These are phyloP conservation scores for Puccinia triticina DNA, from an alignment of 1,284 basidiomycete species.

Conservation along the genomic window DNA sequence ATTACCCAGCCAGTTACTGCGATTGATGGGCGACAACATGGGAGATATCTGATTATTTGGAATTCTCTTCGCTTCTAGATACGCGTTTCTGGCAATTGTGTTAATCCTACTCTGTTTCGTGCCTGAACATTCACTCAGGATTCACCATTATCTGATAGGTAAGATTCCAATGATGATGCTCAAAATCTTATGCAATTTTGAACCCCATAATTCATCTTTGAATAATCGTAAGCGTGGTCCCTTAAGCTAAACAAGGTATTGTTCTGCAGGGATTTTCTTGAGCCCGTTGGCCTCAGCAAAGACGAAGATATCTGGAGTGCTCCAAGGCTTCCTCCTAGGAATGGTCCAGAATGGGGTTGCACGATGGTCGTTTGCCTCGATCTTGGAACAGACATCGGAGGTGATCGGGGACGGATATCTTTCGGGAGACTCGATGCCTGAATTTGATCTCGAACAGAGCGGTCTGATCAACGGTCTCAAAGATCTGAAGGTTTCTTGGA, in stretches of 20 bases:
- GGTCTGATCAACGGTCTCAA: neutral
- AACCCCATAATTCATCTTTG: no score
- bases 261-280: conserved; percentile 29
- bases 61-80: neutral
- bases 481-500: conserved; percentile 29
- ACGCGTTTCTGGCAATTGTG: conserved; percentile 11
- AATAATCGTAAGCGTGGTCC: neutral
- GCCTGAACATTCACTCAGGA: conserved; percentile 28
- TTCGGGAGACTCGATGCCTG: conserved; percentile 2
- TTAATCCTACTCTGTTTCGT: conserved; percentile 9
- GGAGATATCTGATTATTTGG: neutral
- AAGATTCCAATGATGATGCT: neutral
- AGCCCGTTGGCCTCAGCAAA: conserved; percentile 20
- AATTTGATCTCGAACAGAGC: neutral
- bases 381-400: neutral
- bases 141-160: conserved; percentile 38
- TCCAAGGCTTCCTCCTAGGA: conserved; percentile 34
- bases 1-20: neutral
- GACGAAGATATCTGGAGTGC: conserved; percentile 14
- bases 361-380: conserved; percentile 36
- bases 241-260: neutral
- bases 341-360: conserved; percentile 38
- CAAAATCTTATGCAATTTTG: no score
- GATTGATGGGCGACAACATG: neutral
- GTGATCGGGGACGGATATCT: conserved; percentile 33